Evolutionary conservation across 2,329 filamentous ascomycete genomes (phyloP).

Genomic region (Aspergillus aculeatus): DNA sequence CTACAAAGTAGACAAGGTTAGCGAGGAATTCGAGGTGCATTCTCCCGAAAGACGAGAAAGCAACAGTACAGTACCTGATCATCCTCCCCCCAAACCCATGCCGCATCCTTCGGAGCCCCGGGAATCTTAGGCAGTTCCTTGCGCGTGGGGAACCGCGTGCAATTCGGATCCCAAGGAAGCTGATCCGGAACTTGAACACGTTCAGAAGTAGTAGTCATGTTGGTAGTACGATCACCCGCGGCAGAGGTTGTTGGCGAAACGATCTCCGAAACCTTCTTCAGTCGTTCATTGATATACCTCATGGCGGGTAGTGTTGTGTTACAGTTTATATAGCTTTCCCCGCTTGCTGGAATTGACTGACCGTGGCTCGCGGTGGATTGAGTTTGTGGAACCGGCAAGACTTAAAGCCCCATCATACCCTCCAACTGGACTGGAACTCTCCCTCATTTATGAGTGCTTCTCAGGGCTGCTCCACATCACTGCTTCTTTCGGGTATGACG

Average conservation of each 20-base stretch:
- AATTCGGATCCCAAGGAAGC: conserved; percentile 56
- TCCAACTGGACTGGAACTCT: not conserved
- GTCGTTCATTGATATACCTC: not conserved
- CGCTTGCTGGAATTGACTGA: no score
- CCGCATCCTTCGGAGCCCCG: conserved; percentile 55
- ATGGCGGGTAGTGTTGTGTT: not conserved
- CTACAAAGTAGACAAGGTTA: conserved; percentile 7
- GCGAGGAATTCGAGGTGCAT: not conserved
- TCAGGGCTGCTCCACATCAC: not conserved
- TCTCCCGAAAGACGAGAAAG: no score
- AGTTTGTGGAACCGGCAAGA: no score
- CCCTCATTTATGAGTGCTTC: not conserved
- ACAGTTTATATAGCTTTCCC: not conserved
- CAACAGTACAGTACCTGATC: conserved; percentile 44
- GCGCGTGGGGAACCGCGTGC: conserved; percentile 52
- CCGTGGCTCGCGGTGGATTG: not conserved
- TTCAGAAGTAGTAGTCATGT: conserved; percentile 12
- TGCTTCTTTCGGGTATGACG: not conserved
- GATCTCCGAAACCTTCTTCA: conserved; percentile 1
- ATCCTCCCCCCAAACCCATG: conserved; percentile 61
- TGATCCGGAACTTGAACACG: conserved; percentile 27
- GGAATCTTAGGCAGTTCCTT: conserved; percentile 54
- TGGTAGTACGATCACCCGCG: not conserved
- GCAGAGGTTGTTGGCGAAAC: not conserved
- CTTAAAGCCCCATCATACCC: not conserved